Percentiles rank a stretch among this genome's conserved stretches.
phyloP scores from a whole-genome alignment of 768 basidiomycete genomes.

The Nevesoporus exiguus region DNA sequence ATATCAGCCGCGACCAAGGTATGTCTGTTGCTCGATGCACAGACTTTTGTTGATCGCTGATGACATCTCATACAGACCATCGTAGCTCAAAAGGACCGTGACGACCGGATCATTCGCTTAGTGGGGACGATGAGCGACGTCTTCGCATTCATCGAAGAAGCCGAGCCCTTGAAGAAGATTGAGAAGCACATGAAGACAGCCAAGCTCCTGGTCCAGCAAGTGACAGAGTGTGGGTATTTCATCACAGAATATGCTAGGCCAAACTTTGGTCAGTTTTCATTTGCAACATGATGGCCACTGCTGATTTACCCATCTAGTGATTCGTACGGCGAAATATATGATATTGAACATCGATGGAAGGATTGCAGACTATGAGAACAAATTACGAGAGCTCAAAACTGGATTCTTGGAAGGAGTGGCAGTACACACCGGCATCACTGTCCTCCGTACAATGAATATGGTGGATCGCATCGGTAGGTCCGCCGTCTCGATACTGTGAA shows the following conservation, averaged over 20 bases:
- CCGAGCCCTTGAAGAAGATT: neutral
- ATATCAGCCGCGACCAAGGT: neutral
- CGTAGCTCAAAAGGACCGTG: neutral
- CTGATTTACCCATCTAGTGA: neutral
- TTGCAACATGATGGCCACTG: neutral
- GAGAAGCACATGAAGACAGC: neutral
- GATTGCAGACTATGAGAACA: neutral
- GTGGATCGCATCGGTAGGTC: neutral
- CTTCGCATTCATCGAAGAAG: neutral
- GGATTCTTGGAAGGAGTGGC: neutral
- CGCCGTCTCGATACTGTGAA: neutral
- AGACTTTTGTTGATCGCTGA: neutral
- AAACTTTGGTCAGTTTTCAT: neutral
- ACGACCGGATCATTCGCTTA: neutral
- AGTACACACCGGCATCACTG: neutral
- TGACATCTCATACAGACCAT: neutral
- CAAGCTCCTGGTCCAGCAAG: neutral
- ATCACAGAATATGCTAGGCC: neutral
- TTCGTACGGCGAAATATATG: neutral
- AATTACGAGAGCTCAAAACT: neutral
- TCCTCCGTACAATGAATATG: neutral
- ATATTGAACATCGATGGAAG: neutral
- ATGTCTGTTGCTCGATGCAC: neutral
- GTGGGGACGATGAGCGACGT: neutral
- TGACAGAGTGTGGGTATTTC: conserved; percentile 1